Percentiles rank a stretch among this genome's conserved stretches.
Evolutionary conservation across 345 rosid genomes (phyloP).

Genomic region (Noccaea caerulescens): DNA sequence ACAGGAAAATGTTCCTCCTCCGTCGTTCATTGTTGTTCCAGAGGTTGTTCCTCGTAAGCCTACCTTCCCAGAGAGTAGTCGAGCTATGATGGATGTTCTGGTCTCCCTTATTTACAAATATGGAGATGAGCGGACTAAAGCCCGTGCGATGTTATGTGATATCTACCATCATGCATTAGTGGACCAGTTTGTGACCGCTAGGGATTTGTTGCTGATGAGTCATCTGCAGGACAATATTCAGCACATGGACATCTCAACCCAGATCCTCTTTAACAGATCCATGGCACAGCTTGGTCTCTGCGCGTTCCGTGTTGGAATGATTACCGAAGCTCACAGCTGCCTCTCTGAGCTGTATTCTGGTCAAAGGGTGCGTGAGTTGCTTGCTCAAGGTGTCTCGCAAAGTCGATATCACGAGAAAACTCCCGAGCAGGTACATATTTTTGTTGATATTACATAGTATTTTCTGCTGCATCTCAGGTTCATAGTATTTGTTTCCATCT

Average conservation of each 20-base stretch:
- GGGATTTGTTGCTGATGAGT: conserved; percentile 92
- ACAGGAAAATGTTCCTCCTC: conserved; percentile 65
- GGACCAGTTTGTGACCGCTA: conserved; percentile 70
- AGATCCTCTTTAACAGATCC: conserved; percentile 90
- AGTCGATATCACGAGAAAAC: conserved; percentile 93
- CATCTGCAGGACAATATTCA: conserved; percentile 87
- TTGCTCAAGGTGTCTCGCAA: conserved; percentile 95
- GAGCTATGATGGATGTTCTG: conserved; percentile 81
- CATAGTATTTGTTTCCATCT: neutral
- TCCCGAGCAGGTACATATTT: conserved; percentile 73
- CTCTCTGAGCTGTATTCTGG: conserved; percentile 87
- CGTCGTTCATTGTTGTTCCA: conserved; percentile 68
- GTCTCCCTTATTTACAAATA: conserved; percentile 82
- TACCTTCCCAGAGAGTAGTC: conserved; percentile 78
- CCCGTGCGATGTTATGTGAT: conserved; percentile 97
- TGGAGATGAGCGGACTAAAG: conserved; percentile 97
- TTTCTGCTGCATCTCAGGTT: conserved; percentile 21
- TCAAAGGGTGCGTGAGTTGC: conserved; percentile 90
- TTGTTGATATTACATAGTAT: neutral
- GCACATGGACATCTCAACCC: conserved; percentile 86
- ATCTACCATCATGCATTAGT: conserved; percentile 84
- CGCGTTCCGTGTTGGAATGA: conserved; percentile 79
- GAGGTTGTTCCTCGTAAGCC: conserved; percentile 90
- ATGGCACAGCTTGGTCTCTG: conserved; percentile 98
- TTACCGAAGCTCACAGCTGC: conserved; percentile 80